phyloP scores from a whole-genome alignment of 2,329 filamentous ascomycete genomes.

The Chrysoporthe austroafricana region DNA sequence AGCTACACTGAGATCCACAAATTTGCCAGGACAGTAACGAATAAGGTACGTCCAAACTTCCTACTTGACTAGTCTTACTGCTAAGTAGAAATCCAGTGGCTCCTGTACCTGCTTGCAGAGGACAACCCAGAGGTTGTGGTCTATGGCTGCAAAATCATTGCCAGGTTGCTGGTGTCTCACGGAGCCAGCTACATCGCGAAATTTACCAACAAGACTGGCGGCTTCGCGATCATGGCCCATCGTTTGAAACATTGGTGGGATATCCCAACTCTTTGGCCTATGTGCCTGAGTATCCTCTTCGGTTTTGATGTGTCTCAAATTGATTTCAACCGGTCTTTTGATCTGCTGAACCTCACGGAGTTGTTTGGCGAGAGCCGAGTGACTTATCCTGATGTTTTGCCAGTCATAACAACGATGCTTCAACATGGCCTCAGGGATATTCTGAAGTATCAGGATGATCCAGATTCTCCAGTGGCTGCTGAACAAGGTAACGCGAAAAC shows the following conservation, averaged over 20 bases:
- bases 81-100: constrained; percentile 64
- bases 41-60: constrained; percentile 67
- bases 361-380: constrained; percentile 73
- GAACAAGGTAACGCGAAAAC: constrained; percentile 33
- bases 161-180: constrained; percentile 80
- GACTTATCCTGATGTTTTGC: constrained; percentile 75
- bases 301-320: constrained; percentile 77
- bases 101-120: constrained; percentile 87
- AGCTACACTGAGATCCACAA: constrained; percentile 74
- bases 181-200: constrained; percentile 82
- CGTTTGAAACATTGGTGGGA: constrained; percentile 89
- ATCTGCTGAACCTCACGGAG: constrained; percentile 73
- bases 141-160: constrained; percentile 79
- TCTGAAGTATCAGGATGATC: constrained; percentile 63
- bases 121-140: constrained; percentile 82
- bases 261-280: constrained; percentile 80
- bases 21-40: constrained; percentile 92
- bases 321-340: constrained; percentile 73
- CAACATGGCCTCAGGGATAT: constrained; percentile 79
- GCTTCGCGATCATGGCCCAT: constrained; percentile 83
- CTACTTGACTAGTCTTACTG: neutral
- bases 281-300: constrained; percentile 88
- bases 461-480: constrained; percentile 52
- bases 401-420: constrained; percentile 83
- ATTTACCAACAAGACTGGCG: constrained; percentile 81